Conservation (phyloP, 2,329 filamentous ascomycete genomes). For the Stemphylium beticola region DNA sequence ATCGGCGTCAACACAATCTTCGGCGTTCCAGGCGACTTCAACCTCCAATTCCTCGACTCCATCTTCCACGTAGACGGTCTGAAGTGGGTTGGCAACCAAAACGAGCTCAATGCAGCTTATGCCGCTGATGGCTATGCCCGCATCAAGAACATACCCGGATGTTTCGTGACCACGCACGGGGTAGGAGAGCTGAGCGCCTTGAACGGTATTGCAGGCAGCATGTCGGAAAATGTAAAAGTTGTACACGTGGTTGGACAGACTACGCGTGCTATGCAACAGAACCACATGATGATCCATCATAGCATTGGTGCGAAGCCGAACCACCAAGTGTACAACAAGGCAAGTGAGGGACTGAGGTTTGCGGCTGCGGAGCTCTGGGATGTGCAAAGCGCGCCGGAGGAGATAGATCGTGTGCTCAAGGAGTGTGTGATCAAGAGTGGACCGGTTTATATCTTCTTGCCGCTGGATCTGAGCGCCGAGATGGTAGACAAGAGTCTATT, state of each 20-base stretch:
- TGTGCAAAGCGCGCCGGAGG: constrained; percentile 46
- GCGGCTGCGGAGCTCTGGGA: constrained; percentile 53
- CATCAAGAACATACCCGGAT: constrained; percentile 58
- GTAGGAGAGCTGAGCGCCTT: constrained; percentile 60
- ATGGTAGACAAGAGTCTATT: constrained; percentile 44
- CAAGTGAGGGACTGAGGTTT: constrained; percentile 46
- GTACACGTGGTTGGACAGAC: constrained; percentile 57
- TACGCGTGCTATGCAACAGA: constrained; percentile 49
- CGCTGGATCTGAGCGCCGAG: constrained; percentile 51
- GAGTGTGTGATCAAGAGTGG: constrained; percentile 52
- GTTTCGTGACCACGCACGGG: constrained; percentile 65
- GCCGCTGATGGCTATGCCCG: constrained; percentile 65
- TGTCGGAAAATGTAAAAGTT: constrained; percentile 53
- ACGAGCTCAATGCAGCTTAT: constrained; percentile 65
- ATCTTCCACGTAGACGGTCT: constrained; percentile 50
- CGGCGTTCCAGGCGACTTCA: constrained; percentile 56
- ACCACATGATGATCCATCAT: constrained; percentile 55
- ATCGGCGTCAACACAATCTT: constrained; percentile 51
- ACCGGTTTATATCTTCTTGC: constrained; percentile 55
- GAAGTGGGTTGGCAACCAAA: constrained; percentile 60
- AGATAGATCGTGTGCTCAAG: constrained; percentile 53
- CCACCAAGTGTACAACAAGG: constrained; percentile 51
- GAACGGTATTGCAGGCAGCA: constrained; percentile 54
- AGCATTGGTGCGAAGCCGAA: constrained; percentile 52
- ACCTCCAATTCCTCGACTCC: constrained; percentile 54